Conservation (phyloP, 495 filamentous ascomycete species). For the Aspergillus sclerotiicarbonarius region DNA sequence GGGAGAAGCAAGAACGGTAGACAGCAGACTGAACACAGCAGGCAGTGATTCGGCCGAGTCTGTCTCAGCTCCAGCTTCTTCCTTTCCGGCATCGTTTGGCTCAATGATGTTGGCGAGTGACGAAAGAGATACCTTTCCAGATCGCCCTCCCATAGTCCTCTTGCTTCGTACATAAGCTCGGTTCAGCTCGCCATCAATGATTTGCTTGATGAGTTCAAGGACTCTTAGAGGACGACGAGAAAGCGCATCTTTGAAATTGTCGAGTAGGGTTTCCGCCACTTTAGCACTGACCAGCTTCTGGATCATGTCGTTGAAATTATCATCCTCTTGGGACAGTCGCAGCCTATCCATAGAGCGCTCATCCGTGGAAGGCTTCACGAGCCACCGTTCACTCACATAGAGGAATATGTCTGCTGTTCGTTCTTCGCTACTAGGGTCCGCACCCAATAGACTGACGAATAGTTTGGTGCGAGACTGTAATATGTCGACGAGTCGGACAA, state of each 20-base stretch:
- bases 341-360: slow-evolving; percentile 23
- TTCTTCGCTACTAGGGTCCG: slow-evolving; percentile 51
- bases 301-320: slow-evolving; percentile 38
- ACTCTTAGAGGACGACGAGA: slow-evolving; percentile 59
- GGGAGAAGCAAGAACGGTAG: slow-evolving; percentile 62
- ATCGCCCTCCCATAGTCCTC: neutral
- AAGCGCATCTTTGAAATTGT: slow-evolving; percentile 65
- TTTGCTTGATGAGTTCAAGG: slow-evolving; percentile 59
- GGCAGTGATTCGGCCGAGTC: slow-evolving; percentile 52
- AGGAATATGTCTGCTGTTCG: slow-evolving; percentile 63
- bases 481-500: slow-evolving; percentile 41
- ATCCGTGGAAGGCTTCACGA: slow-evolving; percentile 33
- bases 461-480: slow-evolving; percentile 43
- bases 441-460: slow-evolving; percentile 54
- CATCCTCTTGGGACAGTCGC: slow-evolving; percentile 24
- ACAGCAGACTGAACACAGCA: slow-evolving; percentile 65
- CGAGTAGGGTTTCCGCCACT: slow-evolving; percentile 64
- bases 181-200: slow-evolving; percentile 47
- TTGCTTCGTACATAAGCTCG: slow-evolving; percentile 9
- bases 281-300: slow-evolving; percentile 58
- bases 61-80: slow-evolving; percentile 29
- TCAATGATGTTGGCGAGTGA: slow-evolving; percentile 38
- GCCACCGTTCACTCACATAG: slow-evolving; percentile 61
- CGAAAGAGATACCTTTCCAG: slow-evolving; percentile 34
- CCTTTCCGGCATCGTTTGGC: slow-evolving; percentile 12